A percentile compares a stretch with the other conserved stretches of the same genome.
Evolutionary conservation across 306 rosid genomes (phyloP).

Genomic region (Ormosia emarginata): DNA sequence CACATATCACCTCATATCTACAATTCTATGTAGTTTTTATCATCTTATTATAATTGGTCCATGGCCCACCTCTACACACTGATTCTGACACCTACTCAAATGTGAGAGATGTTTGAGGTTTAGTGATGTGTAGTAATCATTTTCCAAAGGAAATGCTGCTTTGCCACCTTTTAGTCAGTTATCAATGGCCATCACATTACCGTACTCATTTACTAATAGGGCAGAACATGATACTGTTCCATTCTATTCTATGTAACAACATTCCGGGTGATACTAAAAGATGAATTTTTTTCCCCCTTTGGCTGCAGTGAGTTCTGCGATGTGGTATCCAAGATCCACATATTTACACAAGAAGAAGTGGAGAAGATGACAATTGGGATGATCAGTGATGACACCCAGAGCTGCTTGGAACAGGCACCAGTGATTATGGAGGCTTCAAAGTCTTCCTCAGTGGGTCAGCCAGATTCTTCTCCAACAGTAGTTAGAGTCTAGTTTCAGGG

Average conservation of each 20-base stretch:
- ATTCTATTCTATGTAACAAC: neutral
- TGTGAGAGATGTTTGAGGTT: no score
- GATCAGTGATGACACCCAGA: slow-evolving; percentile 74
- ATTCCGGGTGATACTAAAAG: neutral
- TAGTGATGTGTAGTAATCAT: neutral
- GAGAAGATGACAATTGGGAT: slow-evolving; percentile 89
- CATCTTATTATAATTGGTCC: neutral
- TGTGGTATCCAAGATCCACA: slow-evolving; percentile 80
- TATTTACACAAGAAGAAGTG: slow-evolving; percentile 84
- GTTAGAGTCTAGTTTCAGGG: slow-evolving; percentile 43
- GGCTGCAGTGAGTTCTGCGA: slow-evolving; percentile 80
- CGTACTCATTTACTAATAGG: neutral
- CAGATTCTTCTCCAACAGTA: slow-evolving; percentile 77
- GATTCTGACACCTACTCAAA: no score
- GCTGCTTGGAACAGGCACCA: slow-evolving; percentile 87
- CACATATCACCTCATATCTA: no score
- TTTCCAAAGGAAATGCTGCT: neutral
- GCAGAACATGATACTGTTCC: neutral
- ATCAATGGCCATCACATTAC: neutral
- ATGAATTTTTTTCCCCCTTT: neutral
- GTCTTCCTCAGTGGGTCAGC: slow-evolving; percentile 90
- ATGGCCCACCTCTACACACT: neutral
- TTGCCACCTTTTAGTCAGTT: slow-evolving; percentile 10
- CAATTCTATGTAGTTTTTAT: no score
- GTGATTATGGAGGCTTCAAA: slow-evolving; percentile 66